Evolutionary conservation across 2,329 filamentous ascomycete species (phyloP), one percentile per base, ranked within the genome.

Genomic region (Trichoderma sp.): DNA sequence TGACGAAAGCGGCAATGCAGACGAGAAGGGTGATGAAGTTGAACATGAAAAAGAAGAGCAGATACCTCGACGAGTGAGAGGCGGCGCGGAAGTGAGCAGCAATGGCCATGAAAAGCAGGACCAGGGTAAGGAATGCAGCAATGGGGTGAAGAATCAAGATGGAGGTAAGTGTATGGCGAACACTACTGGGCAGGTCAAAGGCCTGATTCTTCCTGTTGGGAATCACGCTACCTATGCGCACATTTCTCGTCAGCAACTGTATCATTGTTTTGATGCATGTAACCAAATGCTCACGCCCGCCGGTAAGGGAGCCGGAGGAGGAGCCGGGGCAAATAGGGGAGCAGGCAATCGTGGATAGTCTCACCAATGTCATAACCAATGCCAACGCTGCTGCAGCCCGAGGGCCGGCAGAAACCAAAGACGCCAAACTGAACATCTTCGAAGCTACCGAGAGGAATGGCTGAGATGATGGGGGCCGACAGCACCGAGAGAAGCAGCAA

Each of bases 121-220:
- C 84, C 64, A 99, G 85, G 13, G 92, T 94, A 72, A 97, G 84
- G 39, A 97, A 82, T 13, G 93, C 92, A 56, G 95, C 95, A 68
- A 99, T 87, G 1, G 95, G 95, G 77, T 99, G 95, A 29, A 98
- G 89, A 72, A 99, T 91, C 67, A 99, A 87, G 71, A 98, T 93
- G 52, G 91, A 87, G 0, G 94, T 96, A n/a, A 99, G 86, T 1
- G 86, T 87, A 39, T 83, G 82, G 70, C 88, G 84, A 32, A 86
- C 83, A 9, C 78, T 75, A 12, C 78, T 75, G 6, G 86, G 82
- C 17, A 90, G 78, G 71, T 88, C 86, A 70, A 94, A 92, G 29
- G 79, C 78, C 58, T 77, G 74, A 27, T 75, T 68, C 39, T 77
- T 76, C 29, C 76, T 27, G 9, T 57, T 74, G 39, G 73, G 64